phyloP scores from a whole-genome alignment of 768 basidiomycete genomes.

The Rhizopogon vesiculosus region DNA sequence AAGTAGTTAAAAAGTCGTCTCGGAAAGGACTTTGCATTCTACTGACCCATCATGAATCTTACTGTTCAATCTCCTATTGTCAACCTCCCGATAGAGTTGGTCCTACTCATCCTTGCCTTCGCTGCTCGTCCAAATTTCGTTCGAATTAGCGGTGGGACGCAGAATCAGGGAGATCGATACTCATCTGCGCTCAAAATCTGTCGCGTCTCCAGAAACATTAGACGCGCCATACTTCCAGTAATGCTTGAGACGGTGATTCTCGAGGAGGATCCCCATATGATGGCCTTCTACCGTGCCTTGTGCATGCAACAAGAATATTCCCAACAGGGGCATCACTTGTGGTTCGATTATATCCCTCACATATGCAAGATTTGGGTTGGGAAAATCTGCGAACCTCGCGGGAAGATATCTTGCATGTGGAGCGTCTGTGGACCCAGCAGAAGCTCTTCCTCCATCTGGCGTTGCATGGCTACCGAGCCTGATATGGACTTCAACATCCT shows the following conservation, averaged over 20 bases:
- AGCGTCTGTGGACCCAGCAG: no score
- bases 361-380: conserved; percentile 33
- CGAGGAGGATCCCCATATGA: not conserved
- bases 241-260: conserved; percentile 36
- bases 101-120: no score
- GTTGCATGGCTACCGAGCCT: not conserved
- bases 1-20: no score
- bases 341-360: conserved; percentile 25
- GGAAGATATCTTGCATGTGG: not conserved
- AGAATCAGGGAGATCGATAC: conserved; percentile 2
- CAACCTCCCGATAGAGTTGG: no score
- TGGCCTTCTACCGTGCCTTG: conserved; percentile 27
- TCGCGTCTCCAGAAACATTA: conserved; percentile 28
- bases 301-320: conserved; percentile 17
- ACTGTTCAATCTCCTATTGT: no score
- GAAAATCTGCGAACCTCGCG: conserved; percentile 20
- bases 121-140: no score
- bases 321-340: conserved; percentile 15
- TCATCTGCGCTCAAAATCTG: conserved; percentile 26
- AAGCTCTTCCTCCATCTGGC: not conserved
- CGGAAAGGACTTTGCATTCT: no score
- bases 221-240: conserved; percentile 32
- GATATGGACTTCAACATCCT: conserved; percentile 17
- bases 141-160: no score
- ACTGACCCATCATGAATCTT: no score